These are phyloP conservation scores for Claviceps cyperi DNA, from an alignment of 2,329 filamentous ascomycete species.

Conservation along the genomic window DNA sequence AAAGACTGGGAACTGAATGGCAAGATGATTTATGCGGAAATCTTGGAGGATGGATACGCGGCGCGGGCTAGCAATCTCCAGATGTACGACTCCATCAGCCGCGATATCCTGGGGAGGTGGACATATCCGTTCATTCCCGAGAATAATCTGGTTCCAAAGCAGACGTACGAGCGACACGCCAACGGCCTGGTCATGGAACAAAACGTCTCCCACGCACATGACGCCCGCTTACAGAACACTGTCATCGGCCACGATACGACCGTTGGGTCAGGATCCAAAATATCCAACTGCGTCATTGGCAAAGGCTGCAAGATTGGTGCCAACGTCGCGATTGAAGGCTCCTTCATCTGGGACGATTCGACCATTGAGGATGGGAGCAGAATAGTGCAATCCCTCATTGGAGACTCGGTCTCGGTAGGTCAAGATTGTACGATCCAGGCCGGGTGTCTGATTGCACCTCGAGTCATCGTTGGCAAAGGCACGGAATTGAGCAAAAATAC, in stretches of 20 bases:
- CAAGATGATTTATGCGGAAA: slow-evolving; percentile 88
- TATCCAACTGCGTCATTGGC: slow-evolving; percentile 70
- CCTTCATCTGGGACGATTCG: slow-evolving; percentile 79
- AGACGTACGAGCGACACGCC: slow-evolving; percentile 58
- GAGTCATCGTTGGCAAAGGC: slow-evolving; percentile 55
- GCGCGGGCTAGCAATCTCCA: slow-evolving; percentile 75
- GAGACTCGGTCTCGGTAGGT: slow-evolving; percentile 56
- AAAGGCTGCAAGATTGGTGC: slow-evolving; percentile 74
- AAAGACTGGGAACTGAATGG: slow-evolving; percentile 97
- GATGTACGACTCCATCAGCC: slow-evolving; percentile 78
- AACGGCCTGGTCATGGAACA: slow-evolving; percentile 66
- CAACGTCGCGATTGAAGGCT: slow-evolving; percentile 64
- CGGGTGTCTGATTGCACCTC: slow-evolving; percentile 68
- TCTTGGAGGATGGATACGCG: slow-evolving; percentile 70
- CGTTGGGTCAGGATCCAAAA: slow-evolving; percentile 55
- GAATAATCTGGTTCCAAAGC: slow-evolving; percentile 65
- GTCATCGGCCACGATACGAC: slow-evolving; percentile 65
- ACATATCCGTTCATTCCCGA: slow-evolving; percentile 82
- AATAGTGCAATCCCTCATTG: slow-evolving; percentile 62
- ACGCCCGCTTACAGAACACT: slow-evolving; percentile 55
- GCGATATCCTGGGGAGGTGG: slow-evolving; percentile 77
- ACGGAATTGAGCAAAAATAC: slow-evolving; percentile 27
- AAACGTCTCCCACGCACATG: slow-evolving; percentile 57
- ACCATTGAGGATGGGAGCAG: slow-evolving; percentile 60
- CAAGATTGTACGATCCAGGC: slow-evolving; percentile 52